phyloP scores from a whole-genome alignment of 2,329 filamentous ascomycete species.

The Malbranchea cinnamomea region DNA sequence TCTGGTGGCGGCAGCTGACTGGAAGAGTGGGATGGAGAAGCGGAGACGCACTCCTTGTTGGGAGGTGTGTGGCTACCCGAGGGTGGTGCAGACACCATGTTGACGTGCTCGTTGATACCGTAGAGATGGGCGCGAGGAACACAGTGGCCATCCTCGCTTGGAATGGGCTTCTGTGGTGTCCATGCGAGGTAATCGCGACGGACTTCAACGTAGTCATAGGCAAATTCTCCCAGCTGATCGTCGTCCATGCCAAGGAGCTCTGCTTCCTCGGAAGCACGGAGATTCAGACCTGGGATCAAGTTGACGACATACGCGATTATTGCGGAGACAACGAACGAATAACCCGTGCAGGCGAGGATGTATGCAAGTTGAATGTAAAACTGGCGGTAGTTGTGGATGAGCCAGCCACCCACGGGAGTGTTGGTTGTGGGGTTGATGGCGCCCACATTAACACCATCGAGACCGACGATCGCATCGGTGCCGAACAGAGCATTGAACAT shows the following conservation, averaged over 20 bases:
- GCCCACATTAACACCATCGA: conserved; percentile 49
- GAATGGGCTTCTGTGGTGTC: conserved; percentile 31
- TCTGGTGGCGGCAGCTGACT: too few relatives aligned
- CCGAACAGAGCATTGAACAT: conserved; percentile 65
- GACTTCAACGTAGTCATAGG: conserved; percentile 38
- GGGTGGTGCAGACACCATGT: conserved; percentile 35
- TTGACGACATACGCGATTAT: conserved; percentile 58
- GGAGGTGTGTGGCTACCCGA: too few relatives aligned
- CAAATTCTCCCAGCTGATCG: conserved; percentile 37
- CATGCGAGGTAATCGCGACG: conserved; percentile 36
- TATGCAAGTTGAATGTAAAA: conserved; percentile 58
- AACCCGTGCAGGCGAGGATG: conserved; percentile 47
- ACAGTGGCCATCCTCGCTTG: conserved; percentile 33
- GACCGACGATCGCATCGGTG: conserved; percentile 55
- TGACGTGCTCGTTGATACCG: conserved; percentile 44
- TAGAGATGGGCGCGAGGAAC: conserved; percentile 45
- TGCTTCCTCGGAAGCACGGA: conserved; percentile 51
- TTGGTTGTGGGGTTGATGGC: conserved; percentile 27
- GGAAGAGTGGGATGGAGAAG: too few relatives aligned
- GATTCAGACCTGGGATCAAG: conserved; percentile 53
- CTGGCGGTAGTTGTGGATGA: conserved; percentile 56
- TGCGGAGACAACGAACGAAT: conserved; percentile 53
- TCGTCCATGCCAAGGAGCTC: conserved; percentile 51
- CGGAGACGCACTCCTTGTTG: too few relatives aligned
- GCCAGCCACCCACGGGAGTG: conserved; percentile 45